Base-by-base conservation (phyloP, 1,284 basidiomycete genomes). In the Marasmius sp. region DNA sequence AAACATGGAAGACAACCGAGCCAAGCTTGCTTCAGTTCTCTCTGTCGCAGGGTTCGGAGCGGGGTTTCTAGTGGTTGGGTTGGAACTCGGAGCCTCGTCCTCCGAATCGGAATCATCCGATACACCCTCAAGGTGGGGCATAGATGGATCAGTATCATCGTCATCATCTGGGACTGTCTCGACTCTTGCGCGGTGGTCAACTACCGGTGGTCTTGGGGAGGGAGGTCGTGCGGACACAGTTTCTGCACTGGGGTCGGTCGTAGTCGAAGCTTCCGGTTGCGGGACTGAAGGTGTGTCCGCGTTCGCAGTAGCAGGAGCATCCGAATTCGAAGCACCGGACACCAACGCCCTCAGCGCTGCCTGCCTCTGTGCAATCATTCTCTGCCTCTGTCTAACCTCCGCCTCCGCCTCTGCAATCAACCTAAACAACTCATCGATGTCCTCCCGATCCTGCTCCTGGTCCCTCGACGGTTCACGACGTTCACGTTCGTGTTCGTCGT, bases 401-500 rank as follows among this genome's bases (percentile, higher is more conserved):
- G 50, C 50, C 20, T 51, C 50, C 33, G 50, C 50, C 34, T 51
- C 50, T 9, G 50, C 50, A 27, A 51, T 51, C 10, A 51, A n/a
- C 50, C 50, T 51, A 51, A 51, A 51, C 20, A 51, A n/a, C 50
- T 62, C 57, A 11, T 41, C 61, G 37, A 48, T 56, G 34, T 65
- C 65, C 18, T 61, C 65, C 16, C 51, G 61, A 11, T 60, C 64
- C 12, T 71, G 70, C 10, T 47, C 61, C n/a, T 20, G 16, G 2
- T n/a, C 20, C 34, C 27, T 8, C 50, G 50, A 36, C 8, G 43
- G 12, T 18, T 64, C 69, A 36, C 2, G 27, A 36, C 2, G 27
- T 27, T 27, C 16, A 47, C 5, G n/a, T 20, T 10, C 45, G 7
- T 47, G 45, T n/a, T 66, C 68, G 5, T 67, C 27, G 9, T 20